These are phyloP conservation scores for Neurospora pannonica DNA, from an alignment of 495 filamentous ascomycete genomes.

Conservation along the genomic window DNA sequence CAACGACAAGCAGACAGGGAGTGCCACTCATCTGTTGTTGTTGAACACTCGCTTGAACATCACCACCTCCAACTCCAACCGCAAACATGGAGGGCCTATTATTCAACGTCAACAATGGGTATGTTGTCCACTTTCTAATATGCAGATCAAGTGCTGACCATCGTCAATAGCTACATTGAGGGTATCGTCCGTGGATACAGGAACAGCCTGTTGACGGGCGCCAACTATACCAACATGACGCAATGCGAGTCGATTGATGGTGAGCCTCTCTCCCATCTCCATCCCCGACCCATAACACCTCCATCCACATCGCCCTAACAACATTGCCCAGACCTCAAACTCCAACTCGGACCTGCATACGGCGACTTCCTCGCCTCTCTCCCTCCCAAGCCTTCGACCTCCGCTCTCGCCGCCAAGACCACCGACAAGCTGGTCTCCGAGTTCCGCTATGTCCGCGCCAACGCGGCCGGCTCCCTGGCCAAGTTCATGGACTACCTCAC, in stretches of 20 bases:
- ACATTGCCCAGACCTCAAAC: conserved; percentile 68
- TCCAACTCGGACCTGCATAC: conserved; percentile 92
- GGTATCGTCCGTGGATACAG: conserved; percentile 95
- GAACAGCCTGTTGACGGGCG: conserved; percentile 79
- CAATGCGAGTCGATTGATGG: conserved; percentile 99
- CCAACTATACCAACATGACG: conserved; percentile 91
- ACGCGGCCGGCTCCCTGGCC: conserved; percentile 79
- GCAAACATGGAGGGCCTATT: conserved; percentile 82
- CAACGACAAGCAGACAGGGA: conserved; percentile 3
- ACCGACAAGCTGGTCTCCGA: conserved; percentile 97
- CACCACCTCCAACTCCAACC: conserved; percentile 2
- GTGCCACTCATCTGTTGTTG: conserved; percentile 4
- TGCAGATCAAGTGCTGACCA: conserved; percentile 20
- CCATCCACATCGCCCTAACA: conserved; percentile 1
- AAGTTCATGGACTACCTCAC: conserved; percentile 96
- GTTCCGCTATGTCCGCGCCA: conserved; percentile 90
- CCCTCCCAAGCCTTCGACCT: conserved; percentile 94
- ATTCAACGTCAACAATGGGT: conserved; percentile 95
- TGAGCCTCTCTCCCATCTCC: conserved; percentile 27
- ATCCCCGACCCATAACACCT: background rate
- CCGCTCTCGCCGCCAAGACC: conserved; percentile 84
- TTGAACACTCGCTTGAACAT: background rate
- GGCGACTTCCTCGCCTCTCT: conserved; percentile 94
- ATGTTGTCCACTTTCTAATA: conserved; percentile 16
- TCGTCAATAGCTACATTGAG: conserved; percentile 68